A percentile compares a stretch with the other conserved stretches of the same genome.
Conservation (phyloP, 345 rosid genomes). For the Alliaria petiolata region DNA sequence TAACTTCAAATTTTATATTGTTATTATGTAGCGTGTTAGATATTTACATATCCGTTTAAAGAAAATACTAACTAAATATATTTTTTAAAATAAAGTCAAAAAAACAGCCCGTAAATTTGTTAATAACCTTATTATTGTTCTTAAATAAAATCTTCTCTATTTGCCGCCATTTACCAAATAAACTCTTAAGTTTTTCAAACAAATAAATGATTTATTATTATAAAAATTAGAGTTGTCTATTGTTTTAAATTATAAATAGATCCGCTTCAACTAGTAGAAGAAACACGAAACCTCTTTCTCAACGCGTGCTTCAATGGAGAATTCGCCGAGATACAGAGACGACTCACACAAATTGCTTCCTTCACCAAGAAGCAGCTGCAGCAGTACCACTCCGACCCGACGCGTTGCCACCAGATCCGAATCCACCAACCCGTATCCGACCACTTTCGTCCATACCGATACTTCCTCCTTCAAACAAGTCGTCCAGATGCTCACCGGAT, state of each 20-base stretch:
- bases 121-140: too few species aligned
- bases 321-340: conserved; percentile 39
- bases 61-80: too few species aligned
- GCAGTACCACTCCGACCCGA: conserved; percentile 25
- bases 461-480: conserved; percentile 77
- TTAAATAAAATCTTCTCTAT: too few species aligned
- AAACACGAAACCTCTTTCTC: background rate
- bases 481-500: conserved; percentile 87
- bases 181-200: too few species aligned
- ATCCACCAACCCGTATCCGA: conserved; percentile 48
- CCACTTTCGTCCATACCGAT: conserved; percentile 79
- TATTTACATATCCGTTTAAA: too few species aligned
- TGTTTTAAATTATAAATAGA: background rate
- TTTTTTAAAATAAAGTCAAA: too few species aligned
- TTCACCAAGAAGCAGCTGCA: conserved; percentile 34
- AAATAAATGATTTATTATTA: too few species aligned
- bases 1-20: too few species aligned
- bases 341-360: conserved; percentile 25
- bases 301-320: conserved; percentile 43
- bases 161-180: too few species aligned
- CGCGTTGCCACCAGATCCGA: conserved; percentile 51
- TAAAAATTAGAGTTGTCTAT: too few species aligned
- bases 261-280: background rate
- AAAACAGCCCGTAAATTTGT: too few species aligned
- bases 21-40: too few species aligned